Evolutionary conservation across 108 stramenopile genomes (phyloP), one percentile per base, ranked within the genome.

Genomic region (Pseudonitzschia delicatissima): DNA sequence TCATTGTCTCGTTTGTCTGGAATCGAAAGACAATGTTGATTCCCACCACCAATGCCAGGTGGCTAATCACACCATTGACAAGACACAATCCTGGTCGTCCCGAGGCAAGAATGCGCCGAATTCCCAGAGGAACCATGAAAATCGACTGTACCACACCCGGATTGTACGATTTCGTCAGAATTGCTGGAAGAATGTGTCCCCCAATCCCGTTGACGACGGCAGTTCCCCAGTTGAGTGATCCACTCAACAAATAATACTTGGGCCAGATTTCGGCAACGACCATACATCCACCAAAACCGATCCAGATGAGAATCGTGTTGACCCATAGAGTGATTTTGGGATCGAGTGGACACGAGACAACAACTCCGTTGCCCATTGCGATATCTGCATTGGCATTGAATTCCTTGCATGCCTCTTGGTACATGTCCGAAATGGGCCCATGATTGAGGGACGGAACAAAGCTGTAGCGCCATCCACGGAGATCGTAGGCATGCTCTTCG

Each of bases 291-390:
- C 47, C 47, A 48, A 48, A 48, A 7, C 47, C 47, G 47, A 48
- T 48, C 47, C 47, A 48, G 21, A 48, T 21, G 13, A 48, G 2
- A 4, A 21, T 17, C 20, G 23, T 23, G 47, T 48, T 48, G 47
- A 48, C 21, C 13, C 20, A 48, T 2, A 48, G 47, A 18, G 47
- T 48, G 20, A 48, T 2, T 17, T 48, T 48, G 47, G 47, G 47
- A 48, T 48, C 47, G 47, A 48, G 47, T 23, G 47, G 47, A 23
- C 47, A 48, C n/a, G n/a, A n/a, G n/a, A n/a, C n/a, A n/a, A n/a
- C n/a, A n/a, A n/a, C n/a, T n/a, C n/a, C n/a, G n/a, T n/a, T n/a
- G 20, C 47, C 47, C 20, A 48, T 18, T 8, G 37, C 37, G 11
- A 6, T 23, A 18, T 21, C 47, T 6, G 20, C 20, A 18, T 17